Conservation (phyloP, 2,329 filamentous ascomycete genomes). For the Pyrenochaeta sp. region DNA sequence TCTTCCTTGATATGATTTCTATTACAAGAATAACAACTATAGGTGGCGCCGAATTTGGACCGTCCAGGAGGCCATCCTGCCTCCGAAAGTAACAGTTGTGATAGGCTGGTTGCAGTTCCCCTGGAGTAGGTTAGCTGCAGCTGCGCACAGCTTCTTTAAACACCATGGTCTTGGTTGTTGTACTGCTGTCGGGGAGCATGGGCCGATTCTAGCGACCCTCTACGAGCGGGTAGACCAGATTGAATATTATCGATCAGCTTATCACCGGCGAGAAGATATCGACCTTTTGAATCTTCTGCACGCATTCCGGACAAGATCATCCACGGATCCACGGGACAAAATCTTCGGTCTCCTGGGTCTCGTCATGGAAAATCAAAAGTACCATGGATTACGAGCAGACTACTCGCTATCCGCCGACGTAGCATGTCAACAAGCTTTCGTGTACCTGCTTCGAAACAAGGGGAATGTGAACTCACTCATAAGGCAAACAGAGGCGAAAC, state of each 20-base stretch:
- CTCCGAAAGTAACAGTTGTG: background rate
- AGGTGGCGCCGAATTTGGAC: slow-evolving; percentile 5
- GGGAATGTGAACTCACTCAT: background rate
- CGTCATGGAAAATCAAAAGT: background rate
- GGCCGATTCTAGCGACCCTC: background rate
- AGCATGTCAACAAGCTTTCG: background rate
- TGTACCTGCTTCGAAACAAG: background rate
- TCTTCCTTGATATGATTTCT: background rate
- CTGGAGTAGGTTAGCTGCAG: background rate
- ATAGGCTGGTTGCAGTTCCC: background rate
- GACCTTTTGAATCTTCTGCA: background rate
- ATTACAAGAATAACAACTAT: background rate
- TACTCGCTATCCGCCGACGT: background rate
- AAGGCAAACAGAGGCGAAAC: background rate
- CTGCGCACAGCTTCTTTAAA: background rate
- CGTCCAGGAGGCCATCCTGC: slow-evolving; percentile 2
- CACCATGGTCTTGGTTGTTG: background rate
- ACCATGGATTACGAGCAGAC: background rate
- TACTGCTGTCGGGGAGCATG: background rate
- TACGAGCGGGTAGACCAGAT: background rate
- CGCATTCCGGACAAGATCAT: background rate
- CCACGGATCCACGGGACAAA: slow-evolving; percentile 6
- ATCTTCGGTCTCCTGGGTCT: slow-evolving; percentile 5
- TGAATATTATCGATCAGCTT: background rate
- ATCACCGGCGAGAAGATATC: background rate